Evolutionary conservation across 345 rosid species (phyloP), one percentile per base, ranked within the genome.

Genomic region (Camelina sativa): DNA sequence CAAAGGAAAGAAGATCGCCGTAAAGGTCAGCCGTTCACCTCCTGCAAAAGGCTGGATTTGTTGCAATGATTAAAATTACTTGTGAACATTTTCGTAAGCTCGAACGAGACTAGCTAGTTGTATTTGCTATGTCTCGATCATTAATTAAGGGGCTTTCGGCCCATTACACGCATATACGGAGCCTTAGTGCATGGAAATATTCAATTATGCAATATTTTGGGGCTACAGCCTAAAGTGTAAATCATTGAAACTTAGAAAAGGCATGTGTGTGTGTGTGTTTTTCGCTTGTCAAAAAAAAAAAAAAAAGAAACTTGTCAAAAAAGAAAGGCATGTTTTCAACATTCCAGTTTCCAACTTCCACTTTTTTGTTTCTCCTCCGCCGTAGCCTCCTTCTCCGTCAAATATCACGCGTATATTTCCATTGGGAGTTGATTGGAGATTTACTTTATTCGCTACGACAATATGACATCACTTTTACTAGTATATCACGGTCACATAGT

Each of bases 1-100:
- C 41, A 32, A 57, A 11, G 20, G 41, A 16, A 57, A 57, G 22
- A 32, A 57, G 62, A n/a, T 34, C 23, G 9, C 11, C 4, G 40
- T 57, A n/a, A 32, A 4, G 1, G 43, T 11, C 28, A 59, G 64
- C 22, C 64, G 64, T 35, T 37, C 46, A 35, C 64, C 64, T 59
- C 46, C 64, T 37, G 46, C 46, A 47, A 40, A 40, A 40, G 44
- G 44, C 44, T 40, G 44, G 44, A 40, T 40, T 40, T 40, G 44
- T 40, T 40, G 44, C 44, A 9, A 40, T 40, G 5, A 11, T 40
- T 40, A 11, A 38, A 38, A 40, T 4, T 13, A 28, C 30, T 28
- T 11, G 44, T 40, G 15, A 40, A 40, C 1, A 40, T 40, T 38
- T 38, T 23, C 25, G 2, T 23, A 38, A 38, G 43, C 43, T 38